Base-by-base conservation (phyloP, 495 filamentous ascomycete genomes). In the Penicillium dipodomyicola region DNA sequence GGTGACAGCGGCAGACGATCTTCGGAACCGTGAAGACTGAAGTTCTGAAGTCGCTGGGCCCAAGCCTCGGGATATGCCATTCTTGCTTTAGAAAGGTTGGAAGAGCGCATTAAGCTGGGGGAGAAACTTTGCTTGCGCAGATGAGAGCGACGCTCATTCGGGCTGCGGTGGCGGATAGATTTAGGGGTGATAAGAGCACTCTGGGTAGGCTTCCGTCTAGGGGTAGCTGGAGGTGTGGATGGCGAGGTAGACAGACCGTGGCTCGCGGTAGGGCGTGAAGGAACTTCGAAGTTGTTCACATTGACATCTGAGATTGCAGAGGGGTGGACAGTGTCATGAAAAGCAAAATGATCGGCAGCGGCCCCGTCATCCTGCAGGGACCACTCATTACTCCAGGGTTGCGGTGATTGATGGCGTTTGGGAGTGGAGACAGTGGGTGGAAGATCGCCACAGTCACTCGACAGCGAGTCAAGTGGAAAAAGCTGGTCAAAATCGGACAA, bases 361-460 rank as follows among this genome's bases (percentile, higher is more conserved):
- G 62, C 53, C 44, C 59, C 59, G 47, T 72, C 58, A 44, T 75
- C 69, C 57, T 68, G 72, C 65, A 77, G 63, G 60, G 62, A 70
- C 74, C 74, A 78, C 40, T 74, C 72, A 55, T 69, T 68, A 54
- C 59, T 61, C 73, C 76, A 77, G 57, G 67, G 64, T 64, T 74
- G 75, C 58, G 68, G 64, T 54, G 74, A 69, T 66, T 69, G 65
- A 61, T 67, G 65, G 57, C 61, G 67, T 59, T 72, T 71, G 17
- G 63, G 58, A 58, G 67, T 70, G 71, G 73, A 71, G 62, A 68
- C 63, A 56, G 60, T 56, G 54, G 73, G 70, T 41, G 75, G 74
- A 56, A 68, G 70, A 64, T 76, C 74, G 73, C 76, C 74, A 77
- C 76, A 72, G 56, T 76, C 70, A 56, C 69, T 76, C 30, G 72